Base-by-base conservation (phyloP, 2,329 filamentous ascomycete species). In the Fusarium sarcochroum region DNA sequence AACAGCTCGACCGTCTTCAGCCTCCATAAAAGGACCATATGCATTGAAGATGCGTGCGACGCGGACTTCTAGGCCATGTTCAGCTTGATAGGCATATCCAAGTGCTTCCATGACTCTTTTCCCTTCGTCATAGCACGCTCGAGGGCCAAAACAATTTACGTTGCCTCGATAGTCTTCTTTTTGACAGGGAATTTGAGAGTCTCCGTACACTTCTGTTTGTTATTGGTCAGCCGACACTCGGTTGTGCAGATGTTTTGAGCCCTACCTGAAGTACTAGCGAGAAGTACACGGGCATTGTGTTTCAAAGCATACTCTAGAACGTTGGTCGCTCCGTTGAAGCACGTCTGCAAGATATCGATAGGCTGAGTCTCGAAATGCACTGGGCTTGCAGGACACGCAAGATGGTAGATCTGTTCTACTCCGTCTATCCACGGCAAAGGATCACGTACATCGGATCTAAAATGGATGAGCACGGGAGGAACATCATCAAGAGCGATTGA, bases 61-160 rank as follows among this genome's bases (percentile, higher is more conserved):
- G 15, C 73, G 71, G 2, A 75, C 65, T 5, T 75, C 57, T 1
- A 75, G 46, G 1, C 60, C 63, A 15, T 74, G 68, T 10, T 68
- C 56, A 5, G 38, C 13, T 15, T 63, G 71, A 23, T 75, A 75
- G 0, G 64, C 64, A 8, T 80, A 82, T 13, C 72, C 76, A 1
- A 82, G 74, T 7, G 80, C 73, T 62, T 82, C 80, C 10, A 77
- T 75, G 3, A 77, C 77, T 17, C 80, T 72, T 54, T 82, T 82
- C 4, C 80, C 80, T 66, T 82, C 80, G 47, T 82, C 80, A 38
- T 81, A 82, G 64, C 80, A 82, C 2, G 80, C 74, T 2, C 80
- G 75, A 0, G 79, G 77, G 2, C 80, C 80, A 58, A 80, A 78
- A 40, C 78, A 77, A 52, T 81, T 82, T 18, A 81, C 80, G 38